Evolutionary conservation across 192 early-diverging fungal species (phyloP).

Genomic region (Mortierella claussenii): DNA sequence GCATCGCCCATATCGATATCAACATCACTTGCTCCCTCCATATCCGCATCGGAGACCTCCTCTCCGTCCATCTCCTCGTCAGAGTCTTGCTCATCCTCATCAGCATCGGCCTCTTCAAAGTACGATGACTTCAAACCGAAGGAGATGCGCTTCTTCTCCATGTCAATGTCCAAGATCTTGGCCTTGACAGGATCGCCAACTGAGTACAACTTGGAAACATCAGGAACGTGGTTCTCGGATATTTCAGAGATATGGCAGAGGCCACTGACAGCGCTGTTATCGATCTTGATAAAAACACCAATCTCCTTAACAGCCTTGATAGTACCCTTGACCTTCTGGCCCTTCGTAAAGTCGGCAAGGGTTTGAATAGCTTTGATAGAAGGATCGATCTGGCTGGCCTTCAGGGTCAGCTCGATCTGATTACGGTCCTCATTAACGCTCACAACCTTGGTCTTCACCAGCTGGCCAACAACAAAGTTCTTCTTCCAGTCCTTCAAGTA

Average conservation of each 20-base stretch:
- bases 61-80: conserved; percentile 21
- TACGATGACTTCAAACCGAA: conserved; percentile 89
- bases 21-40: conserved; percentile 19
- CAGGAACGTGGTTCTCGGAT: conserved; percentile 80
- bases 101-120: conserved; percentile 71
- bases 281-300: conserved; percentile 86
- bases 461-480: conserved; percentile 74
- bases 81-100: conserved; percentile 49
- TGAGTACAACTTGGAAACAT: conserved; percentile 78
- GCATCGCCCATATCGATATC: conserved; percentile 54
- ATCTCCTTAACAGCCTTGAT: conserved; percentile 77
- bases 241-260: conserved; percentile 89
- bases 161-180: conserved; percentile 79
- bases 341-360: conserved; percentile 70
- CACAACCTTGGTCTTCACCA: conserved; percentile 81
- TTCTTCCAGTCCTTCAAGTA: conserved; percentile 88
- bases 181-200: conserved; percentile 89
- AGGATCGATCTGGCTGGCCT: conserved; percentile 72
- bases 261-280: conserved; percentile 79
- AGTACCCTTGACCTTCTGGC: conserved; percentile 83
- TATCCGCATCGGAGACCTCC: conserved; percentile 17
- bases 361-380: conserved; percentile 75
- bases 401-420: conserved; percentile 43
- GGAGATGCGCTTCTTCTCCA: conserved; percentile 70
- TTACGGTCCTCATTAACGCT: conserved; percentile 59